phyloP scores from a whole-genome alignment of 768 basidiomycete genomes.

The Phanerodontia chrysosporium region DNA sequence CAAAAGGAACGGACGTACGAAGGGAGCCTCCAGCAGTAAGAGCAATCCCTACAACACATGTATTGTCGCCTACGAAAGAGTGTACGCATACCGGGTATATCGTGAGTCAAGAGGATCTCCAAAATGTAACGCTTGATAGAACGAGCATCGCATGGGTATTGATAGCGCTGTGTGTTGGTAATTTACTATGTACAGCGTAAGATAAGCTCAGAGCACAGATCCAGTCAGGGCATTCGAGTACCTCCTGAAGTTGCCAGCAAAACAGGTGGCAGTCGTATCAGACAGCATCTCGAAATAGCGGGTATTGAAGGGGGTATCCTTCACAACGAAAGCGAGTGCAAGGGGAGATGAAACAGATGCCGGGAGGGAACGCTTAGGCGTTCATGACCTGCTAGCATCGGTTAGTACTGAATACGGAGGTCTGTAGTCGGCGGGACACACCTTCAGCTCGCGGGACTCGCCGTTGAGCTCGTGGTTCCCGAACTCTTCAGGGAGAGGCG shows the following conservation, averaged over 20 bases:
- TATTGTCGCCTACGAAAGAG: background rate
- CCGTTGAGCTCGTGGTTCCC: slow-evolving; percentile 3
- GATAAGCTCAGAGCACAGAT: background rate
- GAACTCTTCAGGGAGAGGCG: slow-evolving; percentile 21
- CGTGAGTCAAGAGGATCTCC: background rate
- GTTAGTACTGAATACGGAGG: background rate
- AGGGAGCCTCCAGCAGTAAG: background rate
- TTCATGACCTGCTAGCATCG: slow-evolving; percentile 12
- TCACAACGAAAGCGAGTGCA: background rate
- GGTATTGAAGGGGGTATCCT: slow-evolving; percentile 1
- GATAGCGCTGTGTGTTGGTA: background rate
- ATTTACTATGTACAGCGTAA: slow-evolving; percentile 3
- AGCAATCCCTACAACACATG: background rate
- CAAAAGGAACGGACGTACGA: slow-evolving; percentile 2
- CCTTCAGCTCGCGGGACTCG: slow-evolving; percentile 12
- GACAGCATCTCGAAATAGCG: background rate
- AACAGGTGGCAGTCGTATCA: background rate
- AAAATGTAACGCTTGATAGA: background rate
- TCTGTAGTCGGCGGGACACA: background rate
- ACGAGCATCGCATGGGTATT: background rate
- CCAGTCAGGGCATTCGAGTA: background rate
- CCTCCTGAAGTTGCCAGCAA: slow-evolving; percentile 4
- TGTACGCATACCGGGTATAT: background rate
- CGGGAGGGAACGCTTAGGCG: background rate
- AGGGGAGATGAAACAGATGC: background rate